Base-by-base conservation (phyloP, 169 alveolate species). In the Plasmodium vivax region DNA sequence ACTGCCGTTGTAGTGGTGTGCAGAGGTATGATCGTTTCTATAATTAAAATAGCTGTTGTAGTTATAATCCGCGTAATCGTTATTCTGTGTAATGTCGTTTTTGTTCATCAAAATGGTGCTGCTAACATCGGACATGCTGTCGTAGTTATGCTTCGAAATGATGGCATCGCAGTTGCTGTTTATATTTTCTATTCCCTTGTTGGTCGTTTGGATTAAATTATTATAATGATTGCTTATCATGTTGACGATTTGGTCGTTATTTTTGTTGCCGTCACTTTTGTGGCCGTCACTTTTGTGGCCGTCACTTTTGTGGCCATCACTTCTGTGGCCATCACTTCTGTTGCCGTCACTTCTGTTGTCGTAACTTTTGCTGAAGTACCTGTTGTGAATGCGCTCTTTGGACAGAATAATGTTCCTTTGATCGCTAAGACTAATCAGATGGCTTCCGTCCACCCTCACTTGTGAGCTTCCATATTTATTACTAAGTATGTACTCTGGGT, bases 171-270 rank as follows among this genome's bases (percentile, higher is more conserved):
- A 87, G 30, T 87, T 77, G 43, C 47, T 38, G 71, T n/a, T 54
- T 56, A 77, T 77, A 56, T 87, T 87, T 87, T 87, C 81, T 34
- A 77, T 75, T 8, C 85, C 85, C 43, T 87, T 87, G 77, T 87
- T 87, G 16, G 85, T 51, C 43, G 80, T 43, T 87, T n/a, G 3
- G 32, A 77, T 54, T 87, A 87, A 75, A 58, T 87, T 87, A 16
- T 75, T 87, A 77, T 87, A 75, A n/a, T 87, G 93, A n/a, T 87
- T 87, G 77, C 58, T 87, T 54, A 87, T 30, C 75, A 73, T 84
- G 72, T 84, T 72, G 79, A 84, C 58, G 32, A 43, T 23, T 72
- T 43, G 14, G 77, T 74, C 83, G 34, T 36, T 74, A 73, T 43
- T 73, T 43, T 73, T 79, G 85, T 51, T 38, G 23, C 85, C 36